Evolutionary conservation across 2,329 filamentous ascomycete species (phyloP).

Genomic region (Teratosphaeria pseudoeucalypti): DNA sequence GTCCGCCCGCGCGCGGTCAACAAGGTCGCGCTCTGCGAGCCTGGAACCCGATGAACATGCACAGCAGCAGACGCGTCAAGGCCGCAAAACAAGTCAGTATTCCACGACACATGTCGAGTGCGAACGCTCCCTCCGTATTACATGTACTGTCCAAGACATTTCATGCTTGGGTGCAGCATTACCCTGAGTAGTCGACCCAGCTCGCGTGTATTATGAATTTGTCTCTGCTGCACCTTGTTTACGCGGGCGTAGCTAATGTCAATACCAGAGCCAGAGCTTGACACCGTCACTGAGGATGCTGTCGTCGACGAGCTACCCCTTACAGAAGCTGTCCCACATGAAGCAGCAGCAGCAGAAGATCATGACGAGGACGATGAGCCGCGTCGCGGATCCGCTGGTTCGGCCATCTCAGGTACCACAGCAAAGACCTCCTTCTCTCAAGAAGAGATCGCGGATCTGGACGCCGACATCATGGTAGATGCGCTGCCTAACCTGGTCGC

Average conservation of each 20-base stretch:
- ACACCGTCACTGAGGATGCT: background rate
- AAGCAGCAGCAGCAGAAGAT: background rate
- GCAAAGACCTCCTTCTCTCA: slow-evolving; percentile 37
- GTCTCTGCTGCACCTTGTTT: background rate
- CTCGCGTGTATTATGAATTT: background rate
- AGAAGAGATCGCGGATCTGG: slow-evolving; percentile 32
- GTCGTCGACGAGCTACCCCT: background rate
- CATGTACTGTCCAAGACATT: too few species aligned
- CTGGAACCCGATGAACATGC: background rate
- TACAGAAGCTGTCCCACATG: background rate
- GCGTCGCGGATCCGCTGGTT: slow-evolving; percentile 14
- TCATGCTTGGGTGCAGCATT: too few species aligned
- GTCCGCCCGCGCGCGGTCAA: background rate
- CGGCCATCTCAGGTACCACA: slow-evolving; percentile 38
- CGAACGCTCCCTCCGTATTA: background rate
- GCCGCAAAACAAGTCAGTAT: background rate
- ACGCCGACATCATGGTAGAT: slow-evolving; percentile 32
- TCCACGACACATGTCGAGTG: background rate
- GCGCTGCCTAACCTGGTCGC: slow-evolving; percentile 28
- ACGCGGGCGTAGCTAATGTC: background rate
- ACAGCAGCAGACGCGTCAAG: background rate
- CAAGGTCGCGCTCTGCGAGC: background rate
- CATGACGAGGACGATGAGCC: background rate
- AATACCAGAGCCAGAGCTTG: background rate
- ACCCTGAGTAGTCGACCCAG: background rate